Evolutionary conservation across 1,284 basidiomycete species (phyloP).

Genomic region (Heterobasidion parviporum): DNA sequence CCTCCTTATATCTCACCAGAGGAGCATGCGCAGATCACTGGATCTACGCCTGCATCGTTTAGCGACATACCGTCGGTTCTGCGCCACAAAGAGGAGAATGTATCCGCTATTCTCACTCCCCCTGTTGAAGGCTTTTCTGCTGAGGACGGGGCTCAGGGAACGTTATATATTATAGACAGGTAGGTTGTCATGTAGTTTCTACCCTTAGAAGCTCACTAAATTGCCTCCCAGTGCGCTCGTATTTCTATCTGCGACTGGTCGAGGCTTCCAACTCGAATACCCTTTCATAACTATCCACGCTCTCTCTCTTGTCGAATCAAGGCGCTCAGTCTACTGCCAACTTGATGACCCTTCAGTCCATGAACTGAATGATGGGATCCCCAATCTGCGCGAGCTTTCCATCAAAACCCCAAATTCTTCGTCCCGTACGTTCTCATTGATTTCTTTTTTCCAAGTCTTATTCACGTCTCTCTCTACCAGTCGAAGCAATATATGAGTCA

Average conservation of each 20-base stretch:
- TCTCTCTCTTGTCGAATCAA: constrained; percentile 58
- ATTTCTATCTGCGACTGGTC: constrained; percentile 62
- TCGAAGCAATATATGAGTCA: constrained; percentile 83
- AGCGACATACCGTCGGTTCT: constrained; percentile 74
- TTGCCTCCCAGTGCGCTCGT: constrained; percentile 50
- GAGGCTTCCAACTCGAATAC: constrained; percentile 76
- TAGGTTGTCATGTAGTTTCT: constrained; percentile 17
- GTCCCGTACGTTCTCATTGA: constrained; percentile 46
- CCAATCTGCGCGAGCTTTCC: constrained; percentile 67
- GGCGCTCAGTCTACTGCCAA: constrained; percentile 83
- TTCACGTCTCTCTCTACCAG: constrained; percentile 30
- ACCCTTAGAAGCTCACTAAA: background rate
- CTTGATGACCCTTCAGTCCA: constrained; percentile 56
- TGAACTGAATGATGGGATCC: constrained; percentile 39
- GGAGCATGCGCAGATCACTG: constrained; percentile 57
- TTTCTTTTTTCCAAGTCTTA: background rate
- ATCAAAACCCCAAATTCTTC: constrained; percentile 55
- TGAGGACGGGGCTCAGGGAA: constrained; percentile 47
- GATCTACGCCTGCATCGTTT: constrained; percentile 77
- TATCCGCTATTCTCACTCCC: constrained; percentile 62
- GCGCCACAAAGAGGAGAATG: constrained; percentile 61
- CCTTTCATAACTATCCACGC: constrained; percentile 86
- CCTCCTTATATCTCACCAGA: constrained; percentile 60
- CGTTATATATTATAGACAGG: constrained; percentile 80
- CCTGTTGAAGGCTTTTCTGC: constrained; percentile 42